Evolutionary conservation across 2,329 filamentous ascomycete species (phyloP).

Genomic region (Monosporascus sp.): DNA sequence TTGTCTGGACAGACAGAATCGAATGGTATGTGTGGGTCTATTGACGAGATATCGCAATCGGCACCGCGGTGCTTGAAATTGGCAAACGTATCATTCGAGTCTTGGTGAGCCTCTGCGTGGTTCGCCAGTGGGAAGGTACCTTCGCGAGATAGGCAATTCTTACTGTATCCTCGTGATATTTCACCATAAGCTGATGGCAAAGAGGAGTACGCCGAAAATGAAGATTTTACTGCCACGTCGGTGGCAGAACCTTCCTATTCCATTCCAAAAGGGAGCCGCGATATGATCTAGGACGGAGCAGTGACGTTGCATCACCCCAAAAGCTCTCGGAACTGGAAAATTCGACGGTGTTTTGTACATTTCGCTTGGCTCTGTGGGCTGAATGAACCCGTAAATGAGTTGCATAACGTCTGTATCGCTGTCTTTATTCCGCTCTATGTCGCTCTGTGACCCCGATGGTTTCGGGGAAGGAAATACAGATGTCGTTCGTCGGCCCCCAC

Average conservation of each 20-base stretch:
- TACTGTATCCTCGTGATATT: not conserved
- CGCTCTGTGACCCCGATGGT: not conserved
- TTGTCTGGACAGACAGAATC: slow-evolving; percentile 29
- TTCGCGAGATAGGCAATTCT: not conserved
- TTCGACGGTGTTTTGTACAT: slow-evolving; percentile 2
- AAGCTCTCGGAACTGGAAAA: not conserved
- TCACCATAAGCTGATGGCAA: not conserved
- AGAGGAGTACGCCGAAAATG: not conserved
- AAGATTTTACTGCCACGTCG: not conserved
- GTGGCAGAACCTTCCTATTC: not conserved
- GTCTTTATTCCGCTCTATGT: not conserved
- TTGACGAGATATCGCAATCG: slow-evolving; percentile 37
- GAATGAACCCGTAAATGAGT: not conserved
- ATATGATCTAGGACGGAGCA: not conserved
- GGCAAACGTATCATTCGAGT: slow-evolving; percentile 31
- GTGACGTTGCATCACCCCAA: slow-evolving; percentile 1
- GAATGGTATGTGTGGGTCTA: slow-evolving; percentile 34
- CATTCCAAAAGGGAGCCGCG: not conserved
- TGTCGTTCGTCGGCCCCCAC: too few relatives aligned
- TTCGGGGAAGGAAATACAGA: too few relatives aligned
- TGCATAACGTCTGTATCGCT: not conserved
- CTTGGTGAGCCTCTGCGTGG: slow-evolving; percentile 5
- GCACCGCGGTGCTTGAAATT: slow-evolving; percentile 36
- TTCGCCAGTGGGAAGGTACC: not conserved
- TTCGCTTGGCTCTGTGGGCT: not conserved